phyloP scores from a whole-genome alignment of 306 rosid genomes.

The Neltuma alba region DNA sequence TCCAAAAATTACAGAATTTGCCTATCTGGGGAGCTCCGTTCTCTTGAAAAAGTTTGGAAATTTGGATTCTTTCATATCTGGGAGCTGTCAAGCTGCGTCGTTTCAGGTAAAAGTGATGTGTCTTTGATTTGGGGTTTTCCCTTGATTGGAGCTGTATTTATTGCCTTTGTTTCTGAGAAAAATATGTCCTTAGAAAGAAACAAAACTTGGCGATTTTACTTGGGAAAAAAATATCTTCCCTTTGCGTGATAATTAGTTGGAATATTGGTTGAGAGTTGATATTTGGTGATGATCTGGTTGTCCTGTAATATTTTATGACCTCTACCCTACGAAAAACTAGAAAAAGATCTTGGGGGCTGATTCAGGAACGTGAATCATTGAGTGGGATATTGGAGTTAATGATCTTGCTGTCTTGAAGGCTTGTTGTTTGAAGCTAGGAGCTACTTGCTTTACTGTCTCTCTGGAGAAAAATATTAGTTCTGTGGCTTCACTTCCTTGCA shows the following conservation, averaged over 20 bases:
- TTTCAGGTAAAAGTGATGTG: conserved; percentile 33
- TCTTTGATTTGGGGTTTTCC: conserved; percentile 1
- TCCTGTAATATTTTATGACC: not conserved
- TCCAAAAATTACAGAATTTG: not conserved
- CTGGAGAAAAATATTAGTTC: not conserved
- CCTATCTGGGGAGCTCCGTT: not conserved
- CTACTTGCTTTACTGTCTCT: not conserved
- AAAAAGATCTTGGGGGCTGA: conserved; percentile 11
- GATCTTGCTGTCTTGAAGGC: conserved; percentile 9
- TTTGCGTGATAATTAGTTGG: not conserved
- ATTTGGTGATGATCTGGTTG: not conserved
- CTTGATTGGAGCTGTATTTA: not conserved
- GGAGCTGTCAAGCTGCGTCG: not conserved
- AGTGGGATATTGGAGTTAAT: not conserved
- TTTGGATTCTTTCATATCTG: conserved; percentile 1
- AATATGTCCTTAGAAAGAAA: not conserved
- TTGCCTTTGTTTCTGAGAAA: not conserved
- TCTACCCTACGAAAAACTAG: not conserved
- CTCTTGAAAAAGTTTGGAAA: not conserved
- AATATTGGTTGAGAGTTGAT: conserved; percentile 12
- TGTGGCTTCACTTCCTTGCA: conserved; percentile 31
- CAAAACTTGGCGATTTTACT: not conserved
- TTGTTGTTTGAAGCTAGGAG: conserved; percentile 28
- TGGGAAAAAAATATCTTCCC: not conserved
- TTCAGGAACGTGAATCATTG: not conserved